phyloP scores from a whole-genome alignment of 345 rosid species.

The Citrus medica region DNA sequence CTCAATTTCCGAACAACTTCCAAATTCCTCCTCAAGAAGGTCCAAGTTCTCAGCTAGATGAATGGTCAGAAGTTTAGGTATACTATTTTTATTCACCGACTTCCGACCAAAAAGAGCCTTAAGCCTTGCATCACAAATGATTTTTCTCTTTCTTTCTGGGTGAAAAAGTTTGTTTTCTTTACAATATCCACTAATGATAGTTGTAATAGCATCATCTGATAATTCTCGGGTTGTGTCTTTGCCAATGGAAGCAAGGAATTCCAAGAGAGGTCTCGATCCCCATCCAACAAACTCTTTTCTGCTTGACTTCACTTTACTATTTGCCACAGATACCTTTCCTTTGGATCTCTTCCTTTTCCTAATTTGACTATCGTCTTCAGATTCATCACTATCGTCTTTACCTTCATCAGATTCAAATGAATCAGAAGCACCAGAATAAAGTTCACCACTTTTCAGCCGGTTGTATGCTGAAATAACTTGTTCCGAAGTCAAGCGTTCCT shows the following conservation, averaged over 20 bases:
- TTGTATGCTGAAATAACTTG: constrained; percentile 27
- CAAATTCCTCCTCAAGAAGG: constrained; percentile 25
- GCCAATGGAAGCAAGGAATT: constrained; percentile 41
- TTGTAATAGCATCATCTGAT: constrained; percentile 31
- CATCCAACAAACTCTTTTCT: constrained; percentile 42
- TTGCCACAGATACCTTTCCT: neutral
- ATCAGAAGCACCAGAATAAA: neutral
- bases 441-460: constrained; percentile 21
- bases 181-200: constrained; percentile 34
- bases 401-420: constrained; percentile 7
- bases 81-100: constrained; percentile 25
- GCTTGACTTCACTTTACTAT: constrained; percentile 11
- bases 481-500: constrained; percentile 29
- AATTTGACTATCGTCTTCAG: neutral
- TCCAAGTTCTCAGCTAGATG: constrained; percentile 39
- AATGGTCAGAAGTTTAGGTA: constrained; percentile 27
- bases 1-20: constrained; percentile 2
- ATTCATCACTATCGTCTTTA: constrained; percentile 17
- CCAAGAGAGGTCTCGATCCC: constrained; percentile 44
- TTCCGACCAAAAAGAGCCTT: constrained; percentile 41
- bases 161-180: constrained; percentile 35
- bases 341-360: constrained; percentile 15
- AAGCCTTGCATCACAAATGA: constrained; percentile 44
- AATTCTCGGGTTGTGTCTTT: constrained; percentile 30
- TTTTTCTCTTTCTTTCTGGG: constrained; percentile 31